Evolutionary conservation across 768 basidiomycete genomes (phyloP).

Genomic region (Russula griseocarnosa): DNA sequence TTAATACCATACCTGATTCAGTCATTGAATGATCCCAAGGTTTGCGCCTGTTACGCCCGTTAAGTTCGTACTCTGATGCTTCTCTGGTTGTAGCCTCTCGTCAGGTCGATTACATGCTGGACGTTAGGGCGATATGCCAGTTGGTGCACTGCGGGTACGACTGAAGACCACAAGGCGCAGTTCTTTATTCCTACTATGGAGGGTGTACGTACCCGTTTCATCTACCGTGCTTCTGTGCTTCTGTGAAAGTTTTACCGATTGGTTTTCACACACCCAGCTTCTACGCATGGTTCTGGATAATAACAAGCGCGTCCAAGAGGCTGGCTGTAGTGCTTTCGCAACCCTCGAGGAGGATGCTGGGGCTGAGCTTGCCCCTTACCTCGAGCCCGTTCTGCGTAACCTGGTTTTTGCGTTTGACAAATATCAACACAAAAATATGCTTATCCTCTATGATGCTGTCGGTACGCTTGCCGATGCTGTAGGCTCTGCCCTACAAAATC

Average conservation of each 20-base stretch:
- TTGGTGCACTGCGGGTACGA: slow-evolving; percentile 86
- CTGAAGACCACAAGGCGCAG: slow-evolving; percentile 80
- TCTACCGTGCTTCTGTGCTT: slow-evolving; percentile 33
- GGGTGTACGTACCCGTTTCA: slow-evolving; percentile 53
- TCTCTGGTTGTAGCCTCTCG: slow-evolving; percentile 64
- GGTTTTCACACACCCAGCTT: slow-evolving; percentile 50
- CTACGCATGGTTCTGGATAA: slow-evolving; percentile 96
- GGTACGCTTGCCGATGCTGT: slow-evolving; percentile 98
- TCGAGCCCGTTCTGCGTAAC: slow-evolving; percentile 92
- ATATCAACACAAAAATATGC: slow-evolving; percentile 99
- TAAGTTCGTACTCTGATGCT: slow-evolving; percentile 7
- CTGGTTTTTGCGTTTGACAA: slow-evolving; percentile 95
- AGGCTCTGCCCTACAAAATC: slow-evolving; percentile 79
- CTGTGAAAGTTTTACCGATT: slow-evolving; percentile 8
- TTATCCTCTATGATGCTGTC: slow-evolving; percentile 98
- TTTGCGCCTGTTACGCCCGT: slow-evolving; percentile 34
- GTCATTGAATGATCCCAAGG: slow-evolving; percentile 89
- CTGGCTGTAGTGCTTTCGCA: slow-evolving; percentile 97
- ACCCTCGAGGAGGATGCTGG: slow-evolving; percentile 98
- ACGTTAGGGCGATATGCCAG: slow-evolving; percentile 97
- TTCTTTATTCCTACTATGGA: slow-evolving; percentile 99
- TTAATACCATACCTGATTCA: slow-evolving; percentile 91
- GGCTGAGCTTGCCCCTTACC: slow-evolving; percentile 80
- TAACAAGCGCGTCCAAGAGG: slow-evolving; percentile 99
- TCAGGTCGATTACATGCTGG: slow-evolving; percentile 99